These are phyloP conservation scores for Coemansia sp. DNA, from an alignment of 192 early-diverging fungal genomes.

Conservation along the genomic window DNA sequence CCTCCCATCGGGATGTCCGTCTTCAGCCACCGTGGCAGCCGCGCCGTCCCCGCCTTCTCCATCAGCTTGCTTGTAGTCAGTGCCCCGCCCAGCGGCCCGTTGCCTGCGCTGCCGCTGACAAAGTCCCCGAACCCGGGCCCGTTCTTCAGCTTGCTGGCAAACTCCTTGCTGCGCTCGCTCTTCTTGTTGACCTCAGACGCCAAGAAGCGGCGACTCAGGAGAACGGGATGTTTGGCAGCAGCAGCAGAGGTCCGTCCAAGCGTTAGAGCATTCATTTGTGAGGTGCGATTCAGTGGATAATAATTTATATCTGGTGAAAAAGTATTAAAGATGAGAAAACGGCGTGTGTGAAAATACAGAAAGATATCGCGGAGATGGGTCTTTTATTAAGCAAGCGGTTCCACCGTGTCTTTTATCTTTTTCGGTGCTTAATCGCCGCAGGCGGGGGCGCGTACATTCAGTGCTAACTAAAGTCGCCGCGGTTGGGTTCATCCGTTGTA, in stretches of 20 bases:
- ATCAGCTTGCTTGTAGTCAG: slow-evolving; percentile 34
- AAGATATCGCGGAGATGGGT: too few relatives aligned
- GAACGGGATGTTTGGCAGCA: not conserved
- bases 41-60: slow-evolving; percentile 28
- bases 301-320: slow-evolving; percentile 1
- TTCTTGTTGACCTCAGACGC: slow-evolving; percentile 41
- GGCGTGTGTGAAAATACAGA: too few relatives aligned
- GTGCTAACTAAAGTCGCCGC: too few relatives aligned
- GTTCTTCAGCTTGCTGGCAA: slow-evolving; percentile 48
- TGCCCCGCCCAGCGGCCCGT: too few relatives aligned
- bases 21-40: slow-evolving; percentile 93
- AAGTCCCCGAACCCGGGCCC: slow-evolving; percentile 59
- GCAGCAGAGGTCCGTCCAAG: slow-evolving; percentile 4
- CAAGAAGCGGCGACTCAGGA: slow-evolving; percentile 13
- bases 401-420: too few relatives aligned
- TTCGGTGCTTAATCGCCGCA: too few relatives aligned
- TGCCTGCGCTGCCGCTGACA: slow-evolving; percentile 24
- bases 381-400: too few relatives aligned
- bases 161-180: slow-evolving; percentile 35
- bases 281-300: not conserved
- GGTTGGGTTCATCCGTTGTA: too few relatives aligned
- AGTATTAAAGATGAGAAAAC: not conserved
- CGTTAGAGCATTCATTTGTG: slow-evolving; percentile 6
- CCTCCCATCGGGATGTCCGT: slow-evolving; percentile 83
- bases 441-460: too few relatives aligned